A percentile compares a stretch with the other conserved stretches of the same genome.
These are phyloP conservation scores for Cercospora sojina DNA, from an alignment of 2,329 filamentous ascomycete genomes.

Conservation along the genomic window DNA sequence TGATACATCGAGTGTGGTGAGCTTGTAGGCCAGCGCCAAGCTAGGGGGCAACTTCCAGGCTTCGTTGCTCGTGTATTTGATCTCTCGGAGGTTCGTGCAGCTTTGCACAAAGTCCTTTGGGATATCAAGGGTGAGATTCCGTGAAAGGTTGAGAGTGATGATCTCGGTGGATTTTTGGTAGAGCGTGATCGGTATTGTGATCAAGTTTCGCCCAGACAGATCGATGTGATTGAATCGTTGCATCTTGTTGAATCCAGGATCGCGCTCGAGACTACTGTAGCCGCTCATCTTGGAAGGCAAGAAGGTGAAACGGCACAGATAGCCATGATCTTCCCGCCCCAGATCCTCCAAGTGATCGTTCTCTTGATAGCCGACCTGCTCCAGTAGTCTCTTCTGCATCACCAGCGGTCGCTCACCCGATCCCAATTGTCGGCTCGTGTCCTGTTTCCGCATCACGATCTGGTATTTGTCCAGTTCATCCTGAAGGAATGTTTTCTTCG, in stretches of 20 bases:
- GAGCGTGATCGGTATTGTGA: slow-evolving; percentile 90
- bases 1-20: slow-evolving; percentile 90
- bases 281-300: slow-evolving; percentile 84
- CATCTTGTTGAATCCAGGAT: slow-evolving; percentile 76
- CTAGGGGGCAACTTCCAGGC: slow-evolving; percentile 81
- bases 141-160: slow-evolving; percentile 88
- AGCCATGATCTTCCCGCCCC: slow-evolving; percentile 94
- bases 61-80: slow-evolving; percentile 95
- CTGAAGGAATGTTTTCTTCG: slow-evolving; percentile 90
- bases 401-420: slow-evolving; percentile 78
- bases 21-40: slow-evolving; percentile 72
- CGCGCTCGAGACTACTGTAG: slow-evolving; percentile 67
- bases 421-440: slow-evolving; percentile 77
- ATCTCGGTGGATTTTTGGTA: slow-evolving; percentile 92
- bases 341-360: slow-evolving; percentile 88
- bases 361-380: slow-evolving; percentile 88
- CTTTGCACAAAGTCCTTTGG: slow-evolving; percentile 95
- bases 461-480: slow-evolving; percentile 93
- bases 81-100: slow-evolving; percentile 86
- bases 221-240: slow-evolving; percentile 95
- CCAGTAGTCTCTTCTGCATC: slow-evolving; percentile 85
- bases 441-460: slow-evolving; percentile 91
- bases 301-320: slow-evolving; percentile 94
- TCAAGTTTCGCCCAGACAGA: slow-evolving; percentile 81
- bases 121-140: slow-evolving; percentile 87